These are phyloP conservation scores for Hansfordia pulvinata DNA, from an alignment of 2,329 filamentous ascomycete species.

Conservation along the genomic window DNA sequence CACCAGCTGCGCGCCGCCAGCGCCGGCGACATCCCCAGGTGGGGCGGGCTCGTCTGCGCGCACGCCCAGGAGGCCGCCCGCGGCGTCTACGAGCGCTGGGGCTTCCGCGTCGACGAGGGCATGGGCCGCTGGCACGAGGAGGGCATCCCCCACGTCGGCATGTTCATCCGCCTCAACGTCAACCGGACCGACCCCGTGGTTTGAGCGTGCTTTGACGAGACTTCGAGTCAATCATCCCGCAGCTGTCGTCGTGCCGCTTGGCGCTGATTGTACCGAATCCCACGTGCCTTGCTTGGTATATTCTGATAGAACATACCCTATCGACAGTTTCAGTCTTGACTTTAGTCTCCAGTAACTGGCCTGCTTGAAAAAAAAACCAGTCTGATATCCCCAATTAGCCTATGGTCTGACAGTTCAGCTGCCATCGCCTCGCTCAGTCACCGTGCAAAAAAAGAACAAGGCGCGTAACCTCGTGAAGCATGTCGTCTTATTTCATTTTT, in stretches of 20 bases:
- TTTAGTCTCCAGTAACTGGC: no score
- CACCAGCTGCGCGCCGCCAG: conserved; percentile 25
- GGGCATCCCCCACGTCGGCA: conserved; percentile 72
- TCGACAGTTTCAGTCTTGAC: no score
- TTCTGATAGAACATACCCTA: no score
- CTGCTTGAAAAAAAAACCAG: no score
- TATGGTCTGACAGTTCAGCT: no score
- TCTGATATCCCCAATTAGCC: no score
- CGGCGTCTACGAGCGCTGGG: conserved; percentile 53
- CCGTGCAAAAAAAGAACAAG: background rate
- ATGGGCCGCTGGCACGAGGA: conserved; percentile 76
- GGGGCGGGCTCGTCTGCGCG: conserved; percentile 63
- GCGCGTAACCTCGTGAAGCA: background rate
- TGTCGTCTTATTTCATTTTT: conserved; percentile 17
- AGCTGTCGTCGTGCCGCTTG: background rate
- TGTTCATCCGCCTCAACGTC: conserved; percentile 47
- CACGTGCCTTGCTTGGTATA: no score
- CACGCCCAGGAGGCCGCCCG: conserved; percentile 63
- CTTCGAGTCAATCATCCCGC: background rate
- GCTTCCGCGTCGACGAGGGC: conserved; percentile 58
- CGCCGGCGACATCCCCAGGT: conserved; percentile 35
- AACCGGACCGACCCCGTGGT: conserved; percentile 6
- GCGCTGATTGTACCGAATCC: no score
- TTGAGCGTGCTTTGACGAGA: conserved; percentile 5
- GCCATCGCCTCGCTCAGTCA: no score